phyloP scores from a whole-genome alignment of 2,329 filamentous ascomycete species.

The Trichophyton rubrum region DNA sequence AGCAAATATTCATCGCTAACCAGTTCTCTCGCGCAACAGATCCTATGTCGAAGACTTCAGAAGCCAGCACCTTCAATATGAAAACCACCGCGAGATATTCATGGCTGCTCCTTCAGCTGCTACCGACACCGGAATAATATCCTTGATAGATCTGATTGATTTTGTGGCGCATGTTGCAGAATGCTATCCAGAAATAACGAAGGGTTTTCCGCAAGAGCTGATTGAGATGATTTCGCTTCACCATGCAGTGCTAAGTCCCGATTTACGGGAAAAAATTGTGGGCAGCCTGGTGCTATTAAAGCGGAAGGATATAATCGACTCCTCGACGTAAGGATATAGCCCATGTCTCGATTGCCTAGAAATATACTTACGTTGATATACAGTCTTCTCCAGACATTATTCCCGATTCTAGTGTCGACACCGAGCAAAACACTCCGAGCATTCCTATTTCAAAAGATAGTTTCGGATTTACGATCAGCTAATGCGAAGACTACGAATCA shows the following conservation, averaged over 20 bases:
- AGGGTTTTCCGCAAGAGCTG: constrained; percentile 65
- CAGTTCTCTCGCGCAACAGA: constrained; percentile 29
- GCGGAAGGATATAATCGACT: constrained; percentile 87
- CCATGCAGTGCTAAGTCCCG: constrained; percentile 68
- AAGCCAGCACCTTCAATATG: constrained; percentile 82
- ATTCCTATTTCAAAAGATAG: constrained; percentile 77
- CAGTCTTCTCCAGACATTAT: constrained; percentile 72
- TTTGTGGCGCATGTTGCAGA: constrained; percentile 89
- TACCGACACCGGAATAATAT: constrained; percentile 64
- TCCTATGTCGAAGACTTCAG: constrained; percentile 85
- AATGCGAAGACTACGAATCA: constrained; percentile 86
- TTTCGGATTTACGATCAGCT: constrained; percentile 76
- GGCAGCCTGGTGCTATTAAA: constrained; percentile 75
- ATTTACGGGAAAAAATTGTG: constrained; percentile 87
- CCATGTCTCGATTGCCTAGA: background rate
- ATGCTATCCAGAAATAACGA: constrained; percentile 74
- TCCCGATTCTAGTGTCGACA: constrained; percentile 84
- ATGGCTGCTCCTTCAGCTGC: constrained; percentile 67
- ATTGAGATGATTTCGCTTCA: constrained; percentile 69
- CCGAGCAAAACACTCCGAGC: constrained; percentile 78
- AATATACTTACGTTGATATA: background rate
- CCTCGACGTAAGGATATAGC: constrained; percentile 42
- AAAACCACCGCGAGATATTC: constrained; percentile 83
- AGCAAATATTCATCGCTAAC: background rate
- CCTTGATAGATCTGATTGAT: constrained; percentile 82